Conservation (phyloP, 441 rosid species). For the Hura crepitans region DNA sequence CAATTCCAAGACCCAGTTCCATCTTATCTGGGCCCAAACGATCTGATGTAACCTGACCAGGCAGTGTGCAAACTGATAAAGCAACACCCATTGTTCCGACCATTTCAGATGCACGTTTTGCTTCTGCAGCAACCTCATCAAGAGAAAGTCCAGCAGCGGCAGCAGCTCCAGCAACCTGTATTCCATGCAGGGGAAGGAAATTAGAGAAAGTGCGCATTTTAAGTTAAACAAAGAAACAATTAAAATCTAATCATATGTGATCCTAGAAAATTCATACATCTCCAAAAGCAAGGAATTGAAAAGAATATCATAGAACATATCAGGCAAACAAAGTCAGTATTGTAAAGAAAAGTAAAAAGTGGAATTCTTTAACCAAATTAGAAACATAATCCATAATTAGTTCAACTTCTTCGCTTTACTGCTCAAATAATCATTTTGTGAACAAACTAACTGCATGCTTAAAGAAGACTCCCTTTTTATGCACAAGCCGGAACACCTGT, state of each 20-base stretch:
- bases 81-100: conserved; percentile 99
- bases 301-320: not conserved
- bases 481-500: not conserved
- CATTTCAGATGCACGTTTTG: conserved; percentile 72
- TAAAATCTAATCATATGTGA: conserved; percentile 1
- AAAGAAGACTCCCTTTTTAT: not conserved
- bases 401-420: not conserved
- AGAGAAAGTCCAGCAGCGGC: conserved; percentile 89
- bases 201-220: conserved; percentile 5
- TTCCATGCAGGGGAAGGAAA: conserved; percentile 23
- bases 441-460: not conserved
- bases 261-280: not conserved
- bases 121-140: conserved; percentile 75
- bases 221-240: conserved; percentile 9
- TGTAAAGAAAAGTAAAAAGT: not conserved
- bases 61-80: conserved; percentile 86
- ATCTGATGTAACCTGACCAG: conserved; percentile 87
- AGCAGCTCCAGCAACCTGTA: conserved; percentile 96
- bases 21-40: conserved; percentile 93
- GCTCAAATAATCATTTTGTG: not conserved
- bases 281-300: not conserved
- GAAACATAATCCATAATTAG: not conserved
- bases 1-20: conserved; percentile 99
- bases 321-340: not conserved
- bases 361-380: not conserved